These are phyloP conservation scores for Coemansia sp. DNA, from an alignment of 192 early-diverging fungal species.

Conservation along the genomic window DNA sequence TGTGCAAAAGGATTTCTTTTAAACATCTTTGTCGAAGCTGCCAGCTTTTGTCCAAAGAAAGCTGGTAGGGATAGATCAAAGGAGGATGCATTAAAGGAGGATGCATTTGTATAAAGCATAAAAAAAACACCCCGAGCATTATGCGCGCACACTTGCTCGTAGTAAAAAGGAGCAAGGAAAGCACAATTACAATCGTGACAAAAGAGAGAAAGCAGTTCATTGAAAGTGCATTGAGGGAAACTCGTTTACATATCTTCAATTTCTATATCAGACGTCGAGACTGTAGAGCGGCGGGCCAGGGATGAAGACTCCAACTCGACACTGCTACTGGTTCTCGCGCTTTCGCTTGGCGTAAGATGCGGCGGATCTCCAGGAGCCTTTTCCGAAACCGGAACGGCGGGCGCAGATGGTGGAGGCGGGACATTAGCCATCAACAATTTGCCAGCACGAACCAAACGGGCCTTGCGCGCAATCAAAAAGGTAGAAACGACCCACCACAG, in stretches of 20 bases:
- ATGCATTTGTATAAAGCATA: neutral
- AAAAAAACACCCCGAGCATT: neutral
- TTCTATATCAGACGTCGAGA: constrained; percentile 32
- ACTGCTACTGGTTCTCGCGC: neutral
- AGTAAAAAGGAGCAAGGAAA: neutral
- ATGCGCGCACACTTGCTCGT: neutral
- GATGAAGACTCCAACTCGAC: neutral
- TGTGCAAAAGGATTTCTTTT: neutral
- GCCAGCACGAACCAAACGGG: constrained; percentile 37
- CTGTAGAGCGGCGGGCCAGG: neutral
- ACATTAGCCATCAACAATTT: constrained; percentile 45
- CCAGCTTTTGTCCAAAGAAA: neutral
- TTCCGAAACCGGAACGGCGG: neutral
- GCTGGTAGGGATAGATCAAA: neutral
- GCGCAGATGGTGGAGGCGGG: constrained; percentile 31
- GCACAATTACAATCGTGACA: neutral
- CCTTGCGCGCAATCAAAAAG: constrained; percentile 53
- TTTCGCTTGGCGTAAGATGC: neutral
- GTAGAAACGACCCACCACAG: constrained; percentile 48
- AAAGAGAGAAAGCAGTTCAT: neutral
- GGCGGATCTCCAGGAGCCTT: neutral
- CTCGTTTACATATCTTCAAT: constrained; percentile 34
- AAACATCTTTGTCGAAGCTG: neutral
- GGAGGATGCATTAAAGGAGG: neutral
- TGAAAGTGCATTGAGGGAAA: neutral